Conservation (phyloP, 2,329 filamentous ascomycete genomes). For the Exophiala dermatitidis region DNA sequence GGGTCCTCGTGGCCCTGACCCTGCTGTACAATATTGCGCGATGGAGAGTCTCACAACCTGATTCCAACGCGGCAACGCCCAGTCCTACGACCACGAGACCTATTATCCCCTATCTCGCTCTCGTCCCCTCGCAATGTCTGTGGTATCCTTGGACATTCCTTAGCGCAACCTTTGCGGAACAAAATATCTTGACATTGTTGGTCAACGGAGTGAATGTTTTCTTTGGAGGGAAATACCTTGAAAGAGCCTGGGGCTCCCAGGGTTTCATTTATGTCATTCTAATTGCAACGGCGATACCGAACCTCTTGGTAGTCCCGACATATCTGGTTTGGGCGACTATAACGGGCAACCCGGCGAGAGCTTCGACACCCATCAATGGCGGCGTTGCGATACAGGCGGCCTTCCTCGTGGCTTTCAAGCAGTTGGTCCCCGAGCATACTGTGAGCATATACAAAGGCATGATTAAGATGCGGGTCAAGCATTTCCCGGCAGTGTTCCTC, state of each 20-base stretch:
- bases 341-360: slow-evolving; percentile 38
- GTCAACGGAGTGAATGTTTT: slow-evolving; percentile 74
- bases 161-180: slow-evolving; percentile 80
- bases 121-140: slow-evolving; percentile 75
- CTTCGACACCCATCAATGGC: slow-evolving; percentile 72
- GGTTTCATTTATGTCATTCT: slow-evolving; percentile 88
- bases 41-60: slow-evolving; percentile 55
- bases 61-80: slow-evolving; percentile 29
- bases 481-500: slow-evolving; percentile 68
- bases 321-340: slow-evolving; percentile 68
- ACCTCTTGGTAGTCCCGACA: slow-evolving; percentile 63
- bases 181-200: slow-evolving; percentile 78
- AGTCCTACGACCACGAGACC: slow-evolving; percentile 47
- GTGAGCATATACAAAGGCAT: slow-evolving; percentile 87
- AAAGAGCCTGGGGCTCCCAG: slow-evolving; percentile 86
- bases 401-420: slow-evolving; percentile 95
- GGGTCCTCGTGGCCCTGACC: slow-evolving; percentile 67
- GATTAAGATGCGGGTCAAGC: slow-evolving; percentile 78
- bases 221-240: slow-evolving; percentile 88
- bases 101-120: slow-evolving; percentile 76
- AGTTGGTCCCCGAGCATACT: slow-evolving; percentile 93
- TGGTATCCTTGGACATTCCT: slow-evolving; percentile 91
- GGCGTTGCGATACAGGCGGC: slow-evolving; percentile 83
- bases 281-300: slow-evolving; percentile 71
- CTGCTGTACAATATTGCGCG: slow-evolving; percentile 63